Percentiles rank a stretch among this genome's conserved stretches.
Conservation (phyloP, 805 yeast genomes). For the Wickerhamiella parazyma region DNA sequence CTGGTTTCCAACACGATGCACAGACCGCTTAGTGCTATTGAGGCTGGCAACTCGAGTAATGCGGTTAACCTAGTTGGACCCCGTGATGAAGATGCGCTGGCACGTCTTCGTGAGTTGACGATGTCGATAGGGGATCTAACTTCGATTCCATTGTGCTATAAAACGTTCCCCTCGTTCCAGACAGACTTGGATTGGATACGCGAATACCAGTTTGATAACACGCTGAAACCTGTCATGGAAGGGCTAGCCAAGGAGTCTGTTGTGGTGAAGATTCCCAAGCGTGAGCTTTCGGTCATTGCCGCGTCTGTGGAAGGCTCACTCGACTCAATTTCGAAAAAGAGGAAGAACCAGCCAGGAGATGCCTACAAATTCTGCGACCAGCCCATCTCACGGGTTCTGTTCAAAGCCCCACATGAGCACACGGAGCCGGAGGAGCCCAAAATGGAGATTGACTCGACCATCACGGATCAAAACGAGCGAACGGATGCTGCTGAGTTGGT, state of each 20-base stretch:
- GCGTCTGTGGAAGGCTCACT: conserved; percentile 7
- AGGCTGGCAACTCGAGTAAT: conserved; percentile 6
- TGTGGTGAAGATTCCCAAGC: conserved; percentile 1
- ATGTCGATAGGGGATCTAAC: conserved; percentile 7
- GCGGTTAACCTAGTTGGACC: conserved; percentile 14
- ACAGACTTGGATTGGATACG: conserved; percentile 2
- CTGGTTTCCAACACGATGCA: conserved; percentile 13
- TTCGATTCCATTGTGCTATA: conserved; percentile 1
- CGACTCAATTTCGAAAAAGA: neutral
- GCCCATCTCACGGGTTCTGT: conserved; percentile 6
- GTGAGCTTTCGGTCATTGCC: conserved; percentile 7
- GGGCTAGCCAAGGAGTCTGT: neutral
- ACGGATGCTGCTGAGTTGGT: too few relatives aligned
- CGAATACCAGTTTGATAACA: neutral
- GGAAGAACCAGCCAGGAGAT: conserved; percentile 1
- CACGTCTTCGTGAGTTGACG: conserved; percentile 11
- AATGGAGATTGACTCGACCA: neutral
- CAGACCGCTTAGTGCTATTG: conserved; percentile 13
- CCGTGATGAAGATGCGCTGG: conserved; percentile 10
- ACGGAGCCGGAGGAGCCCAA: neutral
- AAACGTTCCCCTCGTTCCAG: neutral
- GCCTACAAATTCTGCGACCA: neutral
- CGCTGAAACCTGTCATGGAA: neutral
- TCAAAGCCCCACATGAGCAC: conserved; percentile 10
- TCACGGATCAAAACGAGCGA: too few relatives aligned